These are phyloP conservation scores for Suillus discolor DNA, from an alignment of 768 basidiomycete species.

Conservation along the genomic window DNA sequence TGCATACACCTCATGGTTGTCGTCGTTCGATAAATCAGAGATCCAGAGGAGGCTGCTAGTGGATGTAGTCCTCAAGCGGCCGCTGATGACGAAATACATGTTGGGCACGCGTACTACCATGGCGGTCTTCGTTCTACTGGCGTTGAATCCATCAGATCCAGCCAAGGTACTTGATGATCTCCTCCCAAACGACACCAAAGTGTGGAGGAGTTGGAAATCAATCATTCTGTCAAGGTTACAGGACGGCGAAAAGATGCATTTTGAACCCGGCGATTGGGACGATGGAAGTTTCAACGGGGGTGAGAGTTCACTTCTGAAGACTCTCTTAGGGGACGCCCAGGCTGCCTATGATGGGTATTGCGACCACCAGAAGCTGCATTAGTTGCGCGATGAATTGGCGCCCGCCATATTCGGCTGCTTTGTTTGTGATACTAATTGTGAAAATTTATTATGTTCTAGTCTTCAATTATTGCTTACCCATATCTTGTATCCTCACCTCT, in stretches of 20 bases:
- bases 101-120: conserved; percentile 29
- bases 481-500: background rate
- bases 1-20: conserved; percentile 37
- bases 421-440: background rate
- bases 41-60: conserved; percentile 29
- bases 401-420: background rate
- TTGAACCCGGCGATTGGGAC: conserved; percentile 25
- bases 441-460: background rate
- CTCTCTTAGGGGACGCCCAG: conserved; percentile 25
- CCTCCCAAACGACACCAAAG: conserved; percentile 32
- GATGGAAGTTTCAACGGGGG: conserved; percentile 14
- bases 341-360: conserved; percentile 30
- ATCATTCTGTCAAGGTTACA: conserved; percentile 19
- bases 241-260: conserved; percentile 25
- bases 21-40: conserved; percentile 39
- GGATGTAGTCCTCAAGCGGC: conserved; percentile 23
- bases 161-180: conserved; percentile 22
- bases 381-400: background rate
- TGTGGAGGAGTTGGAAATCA: conserved; percentile 31
- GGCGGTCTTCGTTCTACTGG: conserved; percentile 28
- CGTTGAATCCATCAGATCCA: conserved; percentile 24
- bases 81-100: conserved; percentile 25
- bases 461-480: background rate
- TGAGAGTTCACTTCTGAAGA: conserved; percentile 25
- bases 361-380: background rate